Conservation (phyloP, 106 monocot species). For the Dioscorea dumetorum region DNA sequence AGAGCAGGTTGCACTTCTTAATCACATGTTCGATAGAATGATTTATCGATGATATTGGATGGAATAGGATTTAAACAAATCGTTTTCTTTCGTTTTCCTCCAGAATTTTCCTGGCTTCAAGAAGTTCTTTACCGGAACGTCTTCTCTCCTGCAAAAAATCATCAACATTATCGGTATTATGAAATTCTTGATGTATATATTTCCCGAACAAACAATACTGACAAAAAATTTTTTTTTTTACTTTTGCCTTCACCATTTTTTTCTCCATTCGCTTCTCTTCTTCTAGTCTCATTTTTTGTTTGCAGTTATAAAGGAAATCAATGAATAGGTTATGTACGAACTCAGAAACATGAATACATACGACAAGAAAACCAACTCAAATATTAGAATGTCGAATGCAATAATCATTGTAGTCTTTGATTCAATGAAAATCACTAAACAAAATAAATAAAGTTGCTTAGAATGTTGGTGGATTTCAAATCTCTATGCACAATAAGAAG, state of each 20-base stretch:
- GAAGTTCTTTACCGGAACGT: constrained; percentile 85
- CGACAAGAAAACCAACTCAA: background rate
- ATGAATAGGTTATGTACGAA: background rate
- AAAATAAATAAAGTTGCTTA: too few relatives aligned
- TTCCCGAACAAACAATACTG: background rate
- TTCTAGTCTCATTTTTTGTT: constrained; percentile 94
- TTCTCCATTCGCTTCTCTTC: constrained; percentile 90
- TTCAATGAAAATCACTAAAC: background rate
- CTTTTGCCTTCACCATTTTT: constrained; percentile 86
- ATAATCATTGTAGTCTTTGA: background rate
- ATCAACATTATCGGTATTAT: too few relatives aligned
- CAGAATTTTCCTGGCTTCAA: constrained; percentile 89
- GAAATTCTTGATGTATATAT: too few relatives aligned
- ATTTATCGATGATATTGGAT: background rate
- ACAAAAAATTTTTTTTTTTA: too few relatives aligned
- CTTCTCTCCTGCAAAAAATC: constrained; percentile 67
- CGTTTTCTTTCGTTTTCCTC: constrained; percentile 97
- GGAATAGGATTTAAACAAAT: constrained; percentile 14
- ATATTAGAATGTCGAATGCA: background rate
- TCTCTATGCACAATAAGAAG: too few relatives aligned
- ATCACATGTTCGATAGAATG: background rate
- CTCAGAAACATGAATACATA: background rate
- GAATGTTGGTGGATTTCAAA: too few relatives aligned
- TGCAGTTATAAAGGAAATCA: constrained; percentile 22
- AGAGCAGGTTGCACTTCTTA: background rate